These are phyloP conservation scores for Fusarium citri DNA, from an alignment of 2,329 filamentous ascomycete species.

Conservation along the genomic window DNA sequence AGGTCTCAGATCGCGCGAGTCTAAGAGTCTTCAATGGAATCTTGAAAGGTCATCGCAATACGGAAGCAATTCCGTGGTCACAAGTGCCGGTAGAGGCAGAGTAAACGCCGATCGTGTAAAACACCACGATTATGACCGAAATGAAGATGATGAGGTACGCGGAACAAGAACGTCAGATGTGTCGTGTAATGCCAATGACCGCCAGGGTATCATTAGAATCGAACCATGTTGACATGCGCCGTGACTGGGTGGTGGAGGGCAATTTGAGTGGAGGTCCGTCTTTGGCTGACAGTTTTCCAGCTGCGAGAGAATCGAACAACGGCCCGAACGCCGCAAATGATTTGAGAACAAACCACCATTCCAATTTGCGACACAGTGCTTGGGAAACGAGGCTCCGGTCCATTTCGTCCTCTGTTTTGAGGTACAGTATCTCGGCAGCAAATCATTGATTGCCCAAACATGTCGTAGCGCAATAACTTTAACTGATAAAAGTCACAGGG, in stretches of 20 bases:
- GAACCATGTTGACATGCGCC: slow-evolving; percentile 33
- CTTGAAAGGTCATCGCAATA: neutral
- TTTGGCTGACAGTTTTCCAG: slow-evolving; percentile 22
- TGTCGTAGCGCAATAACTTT: neutral
- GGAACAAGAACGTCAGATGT: slow-evolving; percentile 1
- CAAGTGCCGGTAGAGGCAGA: slow-evolving; percentile 4
- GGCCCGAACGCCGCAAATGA: slow-evolving; percentile 30
- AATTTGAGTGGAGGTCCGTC: slow-evolving; percentile 22
- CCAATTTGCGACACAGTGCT: slow-evolving; percentile 17
- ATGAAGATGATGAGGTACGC: neutral
- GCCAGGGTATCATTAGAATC: slow-evolving; percentile 32
- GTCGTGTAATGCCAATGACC: slow-evolving; percentile 8
- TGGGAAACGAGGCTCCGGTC: neutral
- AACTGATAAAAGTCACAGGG: neutral
- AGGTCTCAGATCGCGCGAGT: slow-evolving; percentile 1
- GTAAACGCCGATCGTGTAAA: neutral
- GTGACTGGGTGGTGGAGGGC: slow-evolving; percentile 27
- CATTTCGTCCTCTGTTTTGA: neutral
- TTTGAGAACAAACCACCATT: slow-evolving; percentile 16
- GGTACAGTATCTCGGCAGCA: neutral
- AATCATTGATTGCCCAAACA: neutral
- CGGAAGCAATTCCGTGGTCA: slow-evolving; percentile 6
- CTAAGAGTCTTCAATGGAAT: slow-evolving; percentile 7
- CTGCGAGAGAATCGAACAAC: slow-evolving; percentile 22
- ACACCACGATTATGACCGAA: neutral